These are phyloP conservation scores for Fusarium sp. DNA, from an alignment of 2,329 filamentous ascomycete genomes.

Conservation along the genomic window DNA sequence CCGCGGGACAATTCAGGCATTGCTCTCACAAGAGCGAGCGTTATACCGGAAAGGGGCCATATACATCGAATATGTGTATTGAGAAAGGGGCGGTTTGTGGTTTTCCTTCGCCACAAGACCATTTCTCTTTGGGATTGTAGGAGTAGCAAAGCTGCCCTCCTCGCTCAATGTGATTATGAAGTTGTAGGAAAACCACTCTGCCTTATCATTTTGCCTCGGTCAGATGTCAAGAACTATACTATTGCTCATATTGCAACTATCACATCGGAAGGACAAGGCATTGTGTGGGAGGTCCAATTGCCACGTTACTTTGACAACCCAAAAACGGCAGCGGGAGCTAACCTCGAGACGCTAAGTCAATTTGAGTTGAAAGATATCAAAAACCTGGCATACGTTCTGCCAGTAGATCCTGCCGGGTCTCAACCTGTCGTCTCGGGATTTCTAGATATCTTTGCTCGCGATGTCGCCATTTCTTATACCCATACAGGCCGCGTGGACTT, in stretches of 20 bases:
- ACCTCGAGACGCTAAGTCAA: slow-evolving; percentile 74
- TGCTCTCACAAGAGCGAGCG: slow-evolving; percentile 73
- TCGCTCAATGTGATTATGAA: slow-evolving; percentile 65
- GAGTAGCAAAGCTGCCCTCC: slow-evolving; percentile 65
- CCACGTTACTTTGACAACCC: slow-evolving; percentile 59
- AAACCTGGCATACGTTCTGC: slow-evolving; percentile 76
- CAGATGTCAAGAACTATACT: slow-evolving; percentile 66
- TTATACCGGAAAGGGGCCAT: slow-evolving; percentile 74
- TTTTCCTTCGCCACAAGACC: slow-evolving; percentile 79
- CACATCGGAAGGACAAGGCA: slow-evolving; percentile 79
- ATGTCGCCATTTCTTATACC: slow-evolving; percentile 89
- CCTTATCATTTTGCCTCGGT: slow-evolving; percentile 77
- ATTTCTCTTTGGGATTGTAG: slow-evolving; percentile 86
- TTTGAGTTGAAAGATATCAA: slow-evolving; percentile 74
- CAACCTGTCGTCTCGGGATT: slow-evolving; percentile 79
- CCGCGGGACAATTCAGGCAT: slow-evolving; percentile 54
- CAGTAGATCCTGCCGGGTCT: slow-evolving; percentile 87
- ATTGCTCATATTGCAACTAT: slow-evolving; percentile 83
- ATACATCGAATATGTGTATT: slow-evolving; percentile 86
- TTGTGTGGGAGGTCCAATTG: slow-evolving; percentile 82
- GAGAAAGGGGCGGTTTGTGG: slow-evolving; percentile 80
- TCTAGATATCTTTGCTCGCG: slow-evolving; percentile 85
- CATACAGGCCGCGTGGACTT: slow-evolving; percentile 79
- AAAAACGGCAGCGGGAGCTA: slow-evolving; percentile 40
- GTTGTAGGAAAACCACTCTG: slow-evolving; percentile 80